Base-by-base conservation (phyloP, 1,284 basidiomycete species). In the Ceratobasidium sp. region DNA sequence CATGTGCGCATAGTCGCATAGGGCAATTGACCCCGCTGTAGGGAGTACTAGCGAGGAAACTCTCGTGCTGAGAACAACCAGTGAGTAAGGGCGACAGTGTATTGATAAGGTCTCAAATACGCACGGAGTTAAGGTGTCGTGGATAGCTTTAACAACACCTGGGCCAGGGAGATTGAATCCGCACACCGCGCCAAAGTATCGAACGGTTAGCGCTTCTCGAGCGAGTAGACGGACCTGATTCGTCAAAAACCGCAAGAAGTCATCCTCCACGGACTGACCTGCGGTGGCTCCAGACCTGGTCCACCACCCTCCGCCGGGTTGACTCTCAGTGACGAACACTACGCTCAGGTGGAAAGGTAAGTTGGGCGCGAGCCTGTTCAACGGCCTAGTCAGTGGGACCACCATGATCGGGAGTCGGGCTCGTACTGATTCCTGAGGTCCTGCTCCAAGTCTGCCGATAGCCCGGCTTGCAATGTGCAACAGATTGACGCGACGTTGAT, bases 251-350 rank as follows among this genome's bases (percentile, higher is more conserved):
- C 41, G 3, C 15, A 63, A 41, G 31, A 64, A 44, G 2, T 50
- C 22, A 14, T 17, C 27, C 27, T 51, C 47, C 15, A 1, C 22
- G 31, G 15, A 6, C 19, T 50, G 45, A 15, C n/a, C 24, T 5
- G 41, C 22, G n/a, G 15, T 9, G 11, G 4, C 11, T 8, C 45
- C 44, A n/a, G 41, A 50, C 45, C 17, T 50, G 14, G 6, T 8
- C 47, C 47, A 65, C 44, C 47, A 65, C 1, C 63, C 63, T 6
- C 63, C 63, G 1, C 45, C 44, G 17, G 63, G 63, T 3, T 65
- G 2, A 19, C 63, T 51, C 31, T 65, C 63, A 8, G 63, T 65
- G 41, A 51, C 47, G 47, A 65, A 65, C 3, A 65, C 47, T 2
- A 65, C 47, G 27, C 27, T 29, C 63, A 65, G 24, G 45, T 65